A percentile compares a stretch with the other conserved stretches of the same genome.
phyloP scores from a whole-genome alignment of 352 stramenopile species.

The Phytophthora capsici region DNA sequence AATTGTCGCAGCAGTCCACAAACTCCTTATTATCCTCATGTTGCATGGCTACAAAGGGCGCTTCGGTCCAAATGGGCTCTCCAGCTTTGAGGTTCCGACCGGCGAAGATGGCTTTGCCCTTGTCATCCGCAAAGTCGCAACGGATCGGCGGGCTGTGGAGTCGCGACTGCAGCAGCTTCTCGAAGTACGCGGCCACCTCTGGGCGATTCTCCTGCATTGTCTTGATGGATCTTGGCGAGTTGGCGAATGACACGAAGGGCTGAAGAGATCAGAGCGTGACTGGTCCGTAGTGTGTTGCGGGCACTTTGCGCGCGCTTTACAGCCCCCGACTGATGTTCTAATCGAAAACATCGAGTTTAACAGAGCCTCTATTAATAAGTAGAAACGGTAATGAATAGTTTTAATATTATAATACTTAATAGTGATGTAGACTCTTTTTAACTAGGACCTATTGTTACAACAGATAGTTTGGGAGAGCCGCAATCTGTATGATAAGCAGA shows the following conservation, averaged over 20 bases:
- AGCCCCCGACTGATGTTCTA: slow-evolving; percentile 23
- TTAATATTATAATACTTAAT: neutral
- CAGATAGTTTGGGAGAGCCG: no score
- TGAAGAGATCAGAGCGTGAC: slow-evolving; percentile 23
- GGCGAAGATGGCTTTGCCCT: slow-evolving; percentile 82
- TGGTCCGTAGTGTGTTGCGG: neutral
- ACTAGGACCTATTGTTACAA: neutral
- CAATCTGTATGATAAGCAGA: neutral
- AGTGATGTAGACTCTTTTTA: neutral
- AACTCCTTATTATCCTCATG: slow-evolving; percentile 85
- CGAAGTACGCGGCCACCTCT: slow-evolving; percentile 65
- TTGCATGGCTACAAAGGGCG: slow-evolving; percentile 80
- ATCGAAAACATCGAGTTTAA: slow-evolving; percentile 12
- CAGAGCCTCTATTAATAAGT: neutral
- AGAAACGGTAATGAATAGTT: no score
- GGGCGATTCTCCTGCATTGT: slow-evolving; percentile 54
- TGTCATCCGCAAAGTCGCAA: slow-evolving; percentile 56
- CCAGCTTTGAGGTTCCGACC: slow-evolving; percentile 58
- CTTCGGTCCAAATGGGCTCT: slow-evolving; percentile 75
- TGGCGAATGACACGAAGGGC: slow-evolving; percentile 11
- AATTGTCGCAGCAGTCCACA: slow-evolving; percentile 81
- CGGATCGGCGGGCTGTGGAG: slow-evolving; percentile 58
- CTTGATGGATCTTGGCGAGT: slow-evolving; percentile 18
- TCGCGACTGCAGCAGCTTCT: slow-evolving; percentile 59
- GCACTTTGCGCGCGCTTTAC: slow-evolving; percentile 25